Percentiles rank a stretch among this genome's conserved stretches.
phyloP scores from a whole-genome alignment of 106 monocot species.

The Apostasia ramifera region DNA sequence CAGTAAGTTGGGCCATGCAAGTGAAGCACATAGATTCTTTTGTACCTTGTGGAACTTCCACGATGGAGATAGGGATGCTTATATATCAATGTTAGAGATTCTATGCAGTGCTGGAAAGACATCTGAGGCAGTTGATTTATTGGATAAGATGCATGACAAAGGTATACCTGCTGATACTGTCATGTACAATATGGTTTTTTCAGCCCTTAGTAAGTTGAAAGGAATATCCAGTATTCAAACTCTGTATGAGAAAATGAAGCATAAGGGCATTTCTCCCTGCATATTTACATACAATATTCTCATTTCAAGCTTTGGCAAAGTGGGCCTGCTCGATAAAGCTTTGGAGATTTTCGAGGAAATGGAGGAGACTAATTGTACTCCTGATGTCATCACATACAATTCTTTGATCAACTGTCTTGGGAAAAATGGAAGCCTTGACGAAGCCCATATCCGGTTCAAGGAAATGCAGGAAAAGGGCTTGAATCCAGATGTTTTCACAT shows the following conservation, averaged over 20 bases:
- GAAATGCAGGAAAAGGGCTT: slow-evolving; percentile 97
- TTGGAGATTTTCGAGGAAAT: slow-evolving; percentile 74
- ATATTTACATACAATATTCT: slow-evolving; percentile 94
- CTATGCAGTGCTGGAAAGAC: slow-evolving; percentile 74
- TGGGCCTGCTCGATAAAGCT: slow-evolving; percentile 57
- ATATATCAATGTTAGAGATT: slow-evolving; percentile 73
- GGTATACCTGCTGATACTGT: slow-evolving; percentile 56
- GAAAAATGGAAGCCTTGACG: slow-evolving; percentile 88
- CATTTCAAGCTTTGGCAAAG: slow-evolving; percentile 79
- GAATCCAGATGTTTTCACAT: slow-evolving; percentile 86
- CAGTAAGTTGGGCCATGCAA: slow-evolving; percentile 70
- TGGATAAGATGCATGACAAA: slow-evolving; percentile 73
- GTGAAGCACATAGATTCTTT: slow-evolving; percentile 79
- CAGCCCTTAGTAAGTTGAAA: slow-evolving; percentile 66
- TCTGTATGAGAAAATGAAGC: slow-evolving; percentile 76
- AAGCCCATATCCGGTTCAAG: slow-evolving; percentile 83
- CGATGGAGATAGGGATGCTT: slow-evolving; percentile 67
- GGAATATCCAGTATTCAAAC: slow-evolving; percentile 33
- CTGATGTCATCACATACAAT: slow-evolving; percentile 97
- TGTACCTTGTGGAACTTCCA: slow-evolving; percentile 82
- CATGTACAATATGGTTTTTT: slow-evolving; percentile 85
- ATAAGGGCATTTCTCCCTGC: slow-evolving; percentile 51
- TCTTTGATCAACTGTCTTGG: slow-evolving; percentile 88
- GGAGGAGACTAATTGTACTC: slow-evolving; percentile 61
- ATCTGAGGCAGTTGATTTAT: slow-evolving; percentile 74